phyloP scores from a whole-genome alignment of 2,329 filamentous ascomycete genomes.

The Lasiodiplodia theobromae region DNA sequence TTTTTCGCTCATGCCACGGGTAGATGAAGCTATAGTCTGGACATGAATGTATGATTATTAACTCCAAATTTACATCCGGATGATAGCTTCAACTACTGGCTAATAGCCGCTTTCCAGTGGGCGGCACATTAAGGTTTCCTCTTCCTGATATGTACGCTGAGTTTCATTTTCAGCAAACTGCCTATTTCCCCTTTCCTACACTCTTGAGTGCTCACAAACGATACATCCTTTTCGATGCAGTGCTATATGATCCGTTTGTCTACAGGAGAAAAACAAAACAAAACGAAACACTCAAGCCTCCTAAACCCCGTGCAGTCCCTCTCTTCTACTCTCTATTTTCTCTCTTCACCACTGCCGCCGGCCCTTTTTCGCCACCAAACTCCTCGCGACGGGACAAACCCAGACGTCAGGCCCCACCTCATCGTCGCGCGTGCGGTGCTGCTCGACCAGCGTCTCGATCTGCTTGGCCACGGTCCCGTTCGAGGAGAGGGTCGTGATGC shows the following conservation, averaged over 20 bases:
- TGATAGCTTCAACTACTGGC: no score
- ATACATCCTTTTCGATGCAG: no score
- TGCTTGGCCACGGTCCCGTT: constrained; percentile 72
- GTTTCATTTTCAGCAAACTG: neutral
- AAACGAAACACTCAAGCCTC: neutral
- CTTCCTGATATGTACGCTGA: neutral
- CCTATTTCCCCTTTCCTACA: neutral
- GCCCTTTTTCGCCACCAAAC: constrained; percentile 66
- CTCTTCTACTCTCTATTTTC: neutral
- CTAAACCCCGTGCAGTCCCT: no score
- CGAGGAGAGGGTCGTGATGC: constrained; percentile 72
- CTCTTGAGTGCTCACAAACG: no score
- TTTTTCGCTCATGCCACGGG: no score
- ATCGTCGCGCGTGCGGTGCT: constrained; percentile 57
- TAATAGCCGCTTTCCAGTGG: no score
- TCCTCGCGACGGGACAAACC: constrained; percentile 69
- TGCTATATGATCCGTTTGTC: no score
- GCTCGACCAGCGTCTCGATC: constrained; percentile 66
- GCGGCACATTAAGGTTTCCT: neutral
- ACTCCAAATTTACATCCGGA: no score
- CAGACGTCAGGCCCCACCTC: constrained; percentile 66
- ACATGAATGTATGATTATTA: no score
- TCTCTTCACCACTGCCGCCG: constrained; percentile 4
- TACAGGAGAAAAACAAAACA: no score
- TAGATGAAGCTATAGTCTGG: no score